Evolutionary conservation across 1,284 basidiomycete species (phyloP).

Genomic region (Cryptococcus jaspeensis): DNA sequence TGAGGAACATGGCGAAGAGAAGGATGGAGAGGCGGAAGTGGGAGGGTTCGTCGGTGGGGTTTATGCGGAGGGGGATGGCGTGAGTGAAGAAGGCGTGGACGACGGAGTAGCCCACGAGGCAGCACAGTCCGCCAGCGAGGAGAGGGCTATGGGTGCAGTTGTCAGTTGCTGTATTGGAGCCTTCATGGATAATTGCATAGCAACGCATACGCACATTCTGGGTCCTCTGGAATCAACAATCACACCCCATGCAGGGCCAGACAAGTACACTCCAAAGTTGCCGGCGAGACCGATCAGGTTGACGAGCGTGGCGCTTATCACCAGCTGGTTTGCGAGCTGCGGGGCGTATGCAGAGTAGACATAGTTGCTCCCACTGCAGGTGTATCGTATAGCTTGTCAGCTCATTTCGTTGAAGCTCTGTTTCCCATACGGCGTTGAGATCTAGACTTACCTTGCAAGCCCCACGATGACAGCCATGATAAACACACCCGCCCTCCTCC

Average conservation of each 20-base stretch:
- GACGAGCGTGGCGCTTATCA: slow-evolving; percentile 68
- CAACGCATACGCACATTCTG: slow-evolving; percentile 49
- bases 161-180: not conserved
- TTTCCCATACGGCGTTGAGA: too few relatives aligned
- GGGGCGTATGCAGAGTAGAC: slow-evolving; percentile 69
- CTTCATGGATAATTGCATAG: not conserved
- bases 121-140: slow-evolving; percentile 55
- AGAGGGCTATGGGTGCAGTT: slow-evolving; percentile 26
- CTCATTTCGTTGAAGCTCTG: not conserved
- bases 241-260: slow-evolving; percentile 58
- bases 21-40: slow-evolving; percentile 32
- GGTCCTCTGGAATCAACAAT: slow-evolving; percentile 67
- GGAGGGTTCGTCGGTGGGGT: slow-evolving; percentile 15
- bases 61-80: slow-evolving; percentile 25
- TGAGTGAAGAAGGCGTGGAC: slow-evolving; percentile 64
- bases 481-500: slow-evolving; percentile 13
- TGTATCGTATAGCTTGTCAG: not conserved
- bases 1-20: slow-evolving; percentile 42
- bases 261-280: slow-evolving; percentile 48
- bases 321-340: slow-evolving; percentile 68
- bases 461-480: slow-evolving; percentile 16
- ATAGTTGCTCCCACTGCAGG: slow-evolving; percentile 22
- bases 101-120: slow-evolving; percentile 65
- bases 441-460: slow-evolving; percentile 27
- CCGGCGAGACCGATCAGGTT: slow-evolving; percentile 63